Evolutionary conservation across 2,329 filamentous ascomycete species (phyloP).

Genomic region (Didymella sp.): DNA sequence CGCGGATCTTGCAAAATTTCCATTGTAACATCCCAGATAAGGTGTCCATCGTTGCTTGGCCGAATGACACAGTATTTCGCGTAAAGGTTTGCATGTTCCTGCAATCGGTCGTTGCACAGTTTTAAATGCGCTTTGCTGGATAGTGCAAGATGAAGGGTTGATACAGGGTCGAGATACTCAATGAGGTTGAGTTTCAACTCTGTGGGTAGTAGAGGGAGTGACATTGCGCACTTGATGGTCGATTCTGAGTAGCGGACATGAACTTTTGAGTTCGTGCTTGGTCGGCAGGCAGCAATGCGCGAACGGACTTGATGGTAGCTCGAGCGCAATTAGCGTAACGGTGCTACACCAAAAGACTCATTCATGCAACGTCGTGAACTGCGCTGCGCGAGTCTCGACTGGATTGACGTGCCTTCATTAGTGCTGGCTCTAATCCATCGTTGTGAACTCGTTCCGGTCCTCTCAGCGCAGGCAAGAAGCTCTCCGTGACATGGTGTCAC

Average conservation of each 20-base stretch:
- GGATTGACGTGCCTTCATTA: not conserved
- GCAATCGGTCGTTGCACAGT: conserved; percentile 10
- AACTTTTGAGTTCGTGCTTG: not conserved
- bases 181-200: conserved; percentile 23
- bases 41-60: not conserved
- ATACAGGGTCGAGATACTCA: conserved; percentile 21
- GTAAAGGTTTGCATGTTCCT: conserved; percentile 17
- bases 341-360: not conserved
- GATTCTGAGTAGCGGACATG: not conserved
- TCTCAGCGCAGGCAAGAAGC: not conserved
- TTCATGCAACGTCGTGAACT: not conserved
- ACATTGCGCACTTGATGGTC: conserved; percentile 7
- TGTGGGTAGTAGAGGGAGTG: conserved; percentile 15
- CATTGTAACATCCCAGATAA: conserved; percentile 18
- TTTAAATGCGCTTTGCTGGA: conserved; percentile 18
- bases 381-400: not conserved
- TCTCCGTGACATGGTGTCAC: not conserved
- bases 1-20: conserved; percentile 21
- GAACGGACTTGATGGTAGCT: not conserved
- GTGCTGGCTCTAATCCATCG: not conserved
- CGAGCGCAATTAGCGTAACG: not conserved
- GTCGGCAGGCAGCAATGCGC: conserved; percentile 1
- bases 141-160: conserved; percentile 23
- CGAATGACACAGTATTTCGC: conserved; percentile 14
- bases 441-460: not conserved